These are phyloP conservation scores for Nakazawaea molendinolei DNA, from an alignment of 805 yeast species.

Conservation along the genomic window DNA sequence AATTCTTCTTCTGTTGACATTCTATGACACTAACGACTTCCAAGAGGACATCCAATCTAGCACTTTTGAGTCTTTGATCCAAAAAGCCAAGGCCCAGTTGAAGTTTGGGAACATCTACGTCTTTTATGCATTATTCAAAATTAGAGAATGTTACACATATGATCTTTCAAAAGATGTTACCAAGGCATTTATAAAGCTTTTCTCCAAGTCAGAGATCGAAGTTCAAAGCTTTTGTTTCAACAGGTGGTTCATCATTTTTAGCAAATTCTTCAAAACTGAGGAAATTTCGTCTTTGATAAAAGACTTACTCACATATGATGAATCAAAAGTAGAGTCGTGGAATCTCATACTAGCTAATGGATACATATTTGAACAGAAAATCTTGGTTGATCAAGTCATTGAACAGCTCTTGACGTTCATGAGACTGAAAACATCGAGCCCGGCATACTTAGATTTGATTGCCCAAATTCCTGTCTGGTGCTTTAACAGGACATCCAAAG, in stretches of 20 bases:
- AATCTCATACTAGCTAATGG: slow-evolving; percentile 26
- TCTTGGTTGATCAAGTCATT: slow-evolving; percentile 24
- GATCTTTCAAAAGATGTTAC: slow-evolving; percentile 17
- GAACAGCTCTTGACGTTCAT: slow-evolving; percentile 6
- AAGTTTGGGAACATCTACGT: slow-evolving; percentile 15
- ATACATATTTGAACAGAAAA: slow-evolving; percentile 41
- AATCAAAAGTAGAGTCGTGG: slow-evolving; percentile 16
- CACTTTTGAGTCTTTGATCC: slow-evolving; percentile 2
- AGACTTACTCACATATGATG: slow-evolving; percentile 20
- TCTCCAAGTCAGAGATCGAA: slow-evolving; percentile 12
- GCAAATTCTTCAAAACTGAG: slow-evolving; percentile 25
- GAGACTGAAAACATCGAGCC: background rate
- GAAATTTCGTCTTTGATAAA: slow-evolving; percentile 25
- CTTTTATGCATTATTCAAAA: slow-evolving; percentile 39
- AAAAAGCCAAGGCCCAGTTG: background rate
- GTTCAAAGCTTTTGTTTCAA: slow-evolving; percentile 25
- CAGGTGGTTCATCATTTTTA: slow-evolving; percentile 52
- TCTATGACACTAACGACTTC: slow-evolving; percentile 32
- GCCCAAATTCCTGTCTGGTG: slow-evolving; percentile 43
- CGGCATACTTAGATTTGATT: slow-evolving; percentile 9
- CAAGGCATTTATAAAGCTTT: slow-evolving; percentile 20
- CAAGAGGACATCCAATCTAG: background rate
- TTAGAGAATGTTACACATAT: slow-evolving; percentile 36
- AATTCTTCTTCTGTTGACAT: slow-evolving; percentile 38
- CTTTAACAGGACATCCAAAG: slow-evolving; percentile 29